phyloP scores from a whole-genome alignment of 2,329 filamentous ascomycete genomes.

The Alternaria angustiovoidea region DNA sequence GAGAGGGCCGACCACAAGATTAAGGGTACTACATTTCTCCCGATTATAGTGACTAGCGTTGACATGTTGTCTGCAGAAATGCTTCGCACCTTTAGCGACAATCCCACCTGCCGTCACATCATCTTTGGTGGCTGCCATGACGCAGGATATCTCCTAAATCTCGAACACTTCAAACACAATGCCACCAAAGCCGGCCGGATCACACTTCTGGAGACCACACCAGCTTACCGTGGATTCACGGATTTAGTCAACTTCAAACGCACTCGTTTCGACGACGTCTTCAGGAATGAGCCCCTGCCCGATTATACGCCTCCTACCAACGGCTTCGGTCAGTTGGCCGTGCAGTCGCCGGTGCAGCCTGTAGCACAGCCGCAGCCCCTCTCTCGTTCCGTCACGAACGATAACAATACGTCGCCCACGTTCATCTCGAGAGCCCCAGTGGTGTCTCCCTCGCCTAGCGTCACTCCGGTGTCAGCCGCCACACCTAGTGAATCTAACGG shows the following conservation, averaged over 20 bases:
- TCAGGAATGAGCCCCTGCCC: slow-evolving; percentile 54
- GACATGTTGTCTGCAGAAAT: slow-evolving; percentile 45
- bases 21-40: slow-evolving; percentile 41
- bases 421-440: slow-evolving; percentile 21
- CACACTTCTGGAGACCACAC: slow-evolving; percentile 56
- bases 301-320: slow-evolving; percentile 26
- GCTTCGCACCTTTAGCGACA: slow-evolving; percentile 56
- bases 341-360: slow-evolving; percentile 18
- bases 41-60: not conserved
- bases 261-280: slow-evolving; percentile 52
- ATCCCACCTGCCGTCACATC: slow-evolving; percentile 57
- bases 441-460: slow-evolving; percentile 28
- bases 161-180: slow-evolving; percentile 57
- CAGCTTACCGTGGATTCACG: slow-evolving; percentile 52
- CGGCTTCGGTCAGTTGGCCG: slow-evolving; percentile 2
- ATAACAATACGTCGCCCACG: slow-evolving; percentile 20
- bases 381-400: slow-evolving; percentile 25
- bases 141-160: slow-evolving; percentile 56
- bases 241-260: slow-evolving; percentile 52
- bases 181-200: slow-evolving; percentile 48
- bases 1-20: slow-evolving; percentile 59
- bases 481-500: slow-evolving; percentile 22
- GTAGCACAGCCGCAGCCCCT: slow-evolving; percentile 24
- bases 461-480: slow-evolving; percentile 27
- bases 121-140: slow-evolving; percentile 59